Percentiles rank a stretch among this genome's conserved stretches.
Evolutionary conservation across 2,329 filamentous ascomycete species (phyloP).

Genomic region (Leptoxyphium fumago): DNA sequence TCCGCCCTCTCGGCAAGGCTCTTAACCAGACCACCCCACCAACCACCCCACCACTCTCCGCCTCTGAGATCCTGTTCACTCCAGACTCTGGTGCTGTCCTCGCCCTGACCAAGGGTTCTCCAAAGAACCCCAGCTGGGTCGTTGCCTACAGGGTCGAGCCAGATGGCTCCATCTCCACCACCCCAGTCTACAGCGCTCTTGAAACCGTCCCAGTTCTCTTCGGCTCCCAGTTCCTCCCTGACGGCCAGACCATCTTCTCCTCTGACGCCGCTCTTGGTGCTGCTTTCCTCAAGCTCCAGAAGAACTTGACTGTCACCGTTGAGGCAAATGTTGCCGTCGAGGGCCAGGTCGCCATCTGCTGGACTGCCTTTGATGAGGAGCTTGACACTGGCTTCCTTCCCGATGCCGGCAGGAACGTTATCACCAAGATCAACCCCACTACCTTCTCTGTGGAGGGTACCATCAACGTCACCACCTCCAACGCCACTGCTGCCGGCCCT

Average conservation of each 20-base stretch:
- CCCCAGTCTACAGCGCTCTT: slow-evolving; percentile 1
- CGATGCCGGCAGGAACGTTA: slow-evolving; percentile 4
- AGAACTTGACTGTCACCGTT: slow-evolving; percentile 3
- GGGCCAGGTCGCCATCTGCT: slow-evolving; percentile 6
- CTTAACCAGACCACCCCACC: slow-evolving; percentile 7
- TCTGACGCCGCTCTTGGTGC: slow-evolving; percentile 6
- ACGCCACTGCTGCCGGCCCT: not conserved
- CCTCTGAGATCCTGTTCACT: slow-evolving; percentile 8
- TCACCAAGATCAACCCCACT: slow-evolving; percentile 3
- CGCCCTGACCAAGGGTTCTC: slow-evolving; percentile 6
- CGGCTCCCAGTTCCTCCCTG: slow-evolving; percentile 3
- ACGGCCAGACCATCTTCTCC: slow-evolving; percentile 4
- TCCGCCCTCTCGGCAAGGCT: slow-evolving; percentile 2
- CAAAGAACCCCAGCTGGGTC: slow-evolving; percentile 3
- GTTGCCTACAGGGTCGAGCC: slow-evolving; percentile 3
- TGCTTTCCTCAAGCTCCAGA: slow-evolving; percentile 4
- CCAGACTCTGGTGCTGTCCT: slow-evolving; percentile 8
- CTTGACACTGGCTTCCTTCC: slow-evolving; percentile 5
- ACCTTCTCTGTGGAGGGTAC: slow-evolving; percentile 3
- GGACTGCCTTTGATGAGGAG: slow-evolving; percentile 3
- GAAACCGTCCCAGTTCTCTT: slow-evolving; percentile 5
- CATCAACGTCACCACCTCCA: slow-evolving; percentile 1
- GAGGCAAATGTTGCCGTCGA: slow-evolving; percentile 2
- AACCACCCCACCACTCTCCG: slow-evolving; percentile 4
- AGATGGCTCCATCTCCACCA: slow-evolving; percentile 3